Base-by-base conservation (phyloP, 495 filamentous ascomycete genomes). In the Hypomontagnella submonticulosa region DNA sequence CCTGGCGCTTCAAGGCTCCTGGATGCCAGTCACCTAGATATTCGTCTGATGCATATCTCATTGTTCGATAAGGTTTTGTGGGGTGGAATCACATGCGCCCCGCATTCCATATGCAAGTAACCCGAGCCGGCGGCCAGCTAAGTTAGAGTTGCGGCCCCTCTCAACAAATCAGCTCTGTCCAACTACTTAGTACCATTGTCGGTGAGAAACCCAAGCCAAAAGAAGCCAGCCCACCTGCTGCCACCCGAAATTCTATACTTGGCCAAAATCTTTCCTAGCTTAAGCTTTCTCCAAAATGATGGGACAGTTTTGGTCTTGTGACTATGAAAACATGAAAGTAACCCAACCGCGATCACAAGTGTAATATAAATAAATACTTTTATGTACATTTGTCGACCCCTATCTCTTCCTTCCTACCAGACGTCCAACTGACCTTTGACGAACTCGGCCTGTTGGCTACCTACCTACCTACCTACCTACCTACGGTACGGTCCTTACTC, bases 151-250 rank as follows among this genome's bases (percentile, higher is more conserved):
- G 15, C 34, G 42, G 40, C 48, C 37, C 33, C 60, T 43, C 63
- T 56, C 66, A 68, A 68, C 66, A 68, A 68, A 67, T 68, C 59
- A 62, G 54, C 5, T 36, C 12, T 44, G 36, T 41, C 55, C 50
- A 63, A 59, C n/a, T n/a, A n/a, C n/a, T n/a, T n/a, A n/a, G n/a
- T n/a, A n/a, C n/a, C n/a, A n/a, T 51, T 63, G 66, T 68, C 66
- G 66, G 66, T 68, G 66, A 63, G 65, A 63, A 55, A 49, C 3
- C 9, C 10, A 38, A 38, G 10, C 9, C 9, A 38, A 38, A 38
- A 38, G 36, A 27, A 47, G 32, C 4, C 27, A 57, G 32, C 46
- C 43, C 40, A 48, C 52, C n/a, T 30, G 34, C 36, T 53, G 38
- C 50, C 42, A 48, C 50, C 59, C 34, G 34, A 32, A 56, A 49